Evolutionary conservation across 2,329 filamentous ascomycete species (phyloP), one percentile per base, ranked within the genome.

Genomic region (Orbilia ellipsospora): DNA sequence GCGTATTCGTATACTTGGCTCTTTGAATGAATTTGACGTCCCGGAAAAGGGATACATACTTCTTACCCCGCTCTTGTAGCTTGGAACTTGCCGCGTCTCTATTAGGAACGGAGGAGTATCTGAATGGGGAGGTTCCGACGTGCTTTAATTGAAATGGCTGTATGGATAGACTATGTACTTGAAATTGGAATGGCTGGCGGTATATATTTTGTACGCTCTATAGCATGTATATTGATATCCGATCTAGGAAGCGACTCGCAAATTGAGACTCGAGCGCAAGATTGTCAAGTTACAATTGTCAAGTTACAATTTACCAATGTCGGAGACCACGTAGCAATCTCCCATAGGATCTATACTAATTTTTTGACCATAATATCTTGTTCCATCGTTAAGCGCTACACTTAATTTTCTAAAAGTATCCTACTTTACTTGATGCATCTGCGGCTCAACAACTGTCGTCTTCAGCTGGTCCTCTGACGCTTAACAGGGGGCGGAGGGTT

Each of bases 401-500:
- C 36, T 57, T 56, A 70, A 57, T 56, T 51, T 52, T 40, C 42
- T n/a, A 26, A 61, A 20, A 23, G 16, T 20, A 52, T 13, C 31
- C 10, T 36, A 36, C 31, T 36, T 31, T 44, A 42, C 6, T 54
- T 72, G 45, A 72, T 72, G 67, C 60, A 72, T 59, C 51, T 64
- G 67, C 67, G 67, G 67, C 67, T 64, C 67, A 65, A 65, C 20
- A 8, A 50, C 44, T 42, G 44, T 61, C 20, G 28, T 20, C 51
- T 62, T 57, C 57, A 70, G 62, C 62, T 67, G 48, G 48, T 23
- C 48, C 20, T 18, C 8, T 18, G 56, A 45, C 16, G 10, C 16
- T 44, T 40, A 31, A 59, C 40, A 63, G 57, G 66, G 67, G 55
- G 31, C 16, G 42, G 13, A 63, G 45, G 31, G 31, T 63, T 64